Conservation (phyloP, 352 stramenopile species). For the Hyaloperonospora arabidopsidis region DNA sequence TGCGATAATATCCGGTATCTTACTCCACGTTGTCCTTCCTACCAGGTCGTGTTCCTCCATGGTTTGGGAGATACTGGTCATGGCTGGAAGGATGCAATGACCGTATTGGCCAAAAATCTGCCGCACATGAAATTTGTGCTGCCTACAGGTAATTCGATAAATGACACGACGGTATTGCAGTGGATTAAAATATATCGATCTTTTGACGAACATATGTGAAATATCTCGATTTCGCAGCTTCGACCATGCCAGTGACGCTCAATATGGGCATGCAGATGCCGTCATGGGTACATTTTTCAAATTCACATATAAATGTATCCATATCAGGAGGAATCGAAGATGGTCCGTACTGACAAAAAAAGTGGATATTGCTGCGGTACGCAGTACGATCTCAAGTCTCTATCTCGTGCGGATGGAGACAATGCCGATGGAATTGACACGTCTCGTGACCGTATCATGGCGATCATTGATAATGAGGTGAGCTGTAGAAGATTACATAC, state of each 20-base stretch:
- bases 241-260: constrained; percentile 88
- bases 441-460: constrained; percentile 55
- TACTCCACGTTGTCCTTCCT: not conserved
- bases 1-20: not conserved
- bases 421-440: constrained; percentile 84
- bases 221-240: constrained; percentile 29
- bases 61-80: constrained; percentile 89
- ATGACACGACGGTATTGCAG: not conserved
- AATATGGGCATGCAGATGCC: constrained; percentile 93
- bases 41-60: constrained; percentile 75
- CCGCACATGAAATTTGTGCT: constrained; percentile 75
- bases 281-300: constrained; percentile 60
- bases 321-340: too few species aligned
- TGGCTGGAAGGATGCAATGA: constrained; percentile 71
- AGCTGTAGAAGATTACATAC: not conserved
- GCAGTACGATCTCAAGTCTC: constrained; percentile 90
- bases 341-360: not conserved
- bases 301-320: not conserved
- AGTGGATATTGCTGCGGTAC: not conserved
- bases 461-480: constrained; percentile 79
- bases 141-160: constrained; percentile 42
- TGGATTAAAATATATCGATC: not conserved
- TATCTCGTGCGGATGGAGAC: constrained; percentile 83
- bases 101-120: constrained; percentile 39
- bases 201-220: too few species aligned